Base-by-base conservation (phyloP, 2,329 filamentous ascomycete genomes). In the Onygenales sp. region DNA sequence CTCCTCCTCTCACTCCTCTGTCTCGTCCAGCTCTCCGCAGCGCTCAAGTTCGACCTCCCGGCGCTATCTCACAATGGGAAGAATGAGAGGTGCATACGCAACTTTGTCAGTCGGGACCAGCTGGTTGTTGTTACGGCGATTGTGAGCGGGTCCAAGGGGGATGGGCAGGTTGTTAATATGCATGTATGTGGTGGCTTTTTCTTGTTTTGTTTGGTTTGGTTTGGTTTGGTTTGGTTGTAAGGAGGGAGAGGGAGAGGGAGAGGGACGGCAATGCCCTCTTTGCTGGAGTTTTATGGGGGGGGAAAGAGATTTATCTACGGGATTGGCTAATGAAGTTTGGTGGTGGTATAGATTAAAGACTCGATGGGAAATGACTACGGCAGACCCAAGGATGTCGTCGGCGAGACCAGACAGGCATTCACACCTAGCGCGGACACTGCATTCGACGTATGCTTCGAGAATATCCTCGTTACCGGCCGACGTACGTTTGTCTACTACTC, bases 381-480 rank as follows among this genome's bases (percentile, higher is more conserved):
- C 67, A 83, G 84, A 57, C 89, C 93, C 51, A 92, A 87, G 74
- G 91, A 98, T 66, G 83, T 97, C 56, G 87, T 84, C 13, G 93
- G 93, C 71, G 91, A 96, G 76, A 87, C 88, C 70, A 84, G 92
- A 68, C 91, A 90, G 69, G 88, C 92, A 49, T 98, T 98, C 70
- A 97, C 92, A 47, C 89, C 91, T 39, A 87, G 93, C 69, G 85
- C 85, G 50, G 91, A 97, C 72, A 87, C 88, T 36, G 87, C 89
- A 8, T 96, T 98, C 66, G 92, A 97, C 66, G 88, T 98, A 51
- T 98, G 92, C 79, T 95, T 96, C 68, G 88, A 94, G 72, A 97
- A 96, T 72, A 71, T 84, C 64, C 77, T 90, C 58, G 80, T 81
- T 47, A 32, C 4, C 14, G 79, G 69, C 36, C 66, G 80, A 61